These are phyloP conservation scores for Tetrahymena elliotti DNA, from an alignment of 73 alveolate species.

Conservation along the genomic window DNA sequence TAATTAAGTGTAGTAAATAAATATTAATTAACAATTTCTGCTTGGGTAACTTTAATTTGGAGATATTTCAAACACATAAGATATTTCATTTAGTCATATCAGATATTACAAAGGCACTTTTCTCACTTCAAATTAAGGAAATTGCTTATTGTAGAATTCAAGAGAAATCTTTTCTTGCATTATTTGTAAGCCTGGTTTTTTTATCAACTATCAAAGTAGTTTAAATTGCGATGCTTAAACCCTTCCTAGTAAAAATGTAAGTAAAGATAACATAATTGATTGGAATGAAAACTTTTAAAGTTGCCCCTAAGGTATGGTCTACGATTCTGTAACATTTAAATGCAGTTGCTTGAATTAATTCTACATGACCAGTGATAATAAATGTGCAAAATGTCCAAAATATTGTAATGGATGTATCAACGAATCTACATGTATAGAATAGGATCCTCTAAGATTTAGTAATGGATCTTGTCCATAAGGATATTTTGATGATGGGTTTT, in stretches of 20 bases:
- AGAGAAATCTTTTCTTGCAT: neutral
- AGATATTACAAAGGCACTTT: neutral
- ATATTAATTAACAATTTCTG: neutral
- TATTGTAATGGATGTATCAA: neutral
- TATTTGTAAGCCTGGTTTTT: neutral
- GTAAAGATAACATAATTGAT: neutral
- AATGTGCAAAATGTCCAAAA: neutral
- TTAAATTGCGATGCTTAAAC: neutral
- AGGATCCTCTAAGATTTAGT: neutral
- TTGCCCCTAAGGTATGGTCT: neutral
- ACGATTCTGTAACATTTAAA: neutral
- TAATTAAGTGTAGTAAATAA: neutral
- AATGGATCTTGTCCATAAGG: neutral
- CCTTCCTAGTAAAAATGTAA: neutral
- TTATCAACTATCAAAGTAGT: neutral
- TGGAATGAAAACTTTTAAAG: neutral
- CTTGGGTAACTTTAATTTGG: neutral
- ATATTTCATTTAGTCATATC: neutral
- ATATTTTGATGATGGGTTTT: neutral
- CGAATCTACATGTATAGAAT: neutral
- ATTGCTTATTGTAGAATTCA: neutral
- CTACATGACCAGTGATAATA: neutral
- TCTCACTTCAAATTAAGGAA: neutral
- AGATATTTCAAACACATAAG: neutral
- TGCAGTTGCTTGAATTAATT: neutral